Percentiles rank a stretch among this genome's conserved stretches.
Evolutionary conservation across 805 yeast genomes (phyloP).

Genomic region (Ogataea trehaloabstinens): DNA sequence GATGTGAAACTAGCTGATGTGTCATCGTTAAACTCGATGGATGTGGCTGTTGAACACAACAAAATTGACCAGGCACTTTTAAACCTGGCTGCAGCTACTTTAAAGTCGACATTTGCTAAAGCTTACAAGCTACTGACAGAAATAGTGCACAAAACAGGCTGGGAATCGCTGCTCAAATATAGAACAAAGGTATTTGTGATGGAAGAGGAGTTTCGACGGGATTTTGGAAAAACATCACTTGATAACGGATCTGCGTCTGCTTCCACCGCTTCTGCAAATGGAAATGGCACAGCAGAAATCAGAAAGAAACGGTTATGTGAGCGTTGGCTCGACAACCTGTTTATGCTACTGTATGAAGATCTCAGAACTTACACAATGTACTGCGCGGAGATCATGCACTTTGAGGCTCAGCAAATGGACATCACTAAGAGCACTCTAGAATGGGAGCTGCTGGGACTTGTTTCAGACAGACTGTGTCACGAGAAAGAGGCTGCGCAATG

Average conservation of each 20-base stretch:
- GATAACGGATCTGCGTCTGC: conserved; percentile 12
- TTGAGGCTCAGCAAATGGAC: conserved; percentile 81
- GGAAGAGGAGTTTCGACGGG: conserved; percentile 57
- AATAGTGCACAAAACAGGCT: conserved; percentile 64
- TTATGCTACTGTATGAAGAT: conserved; percentile 70
- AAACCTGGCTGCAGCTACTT: conserved; percentile 66
- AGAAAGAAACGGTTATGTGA: conserved; percentile 67
- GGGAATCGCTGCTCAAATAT: conserved; percentile 62
- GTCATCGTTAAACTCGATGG: conserved; percentile 61
- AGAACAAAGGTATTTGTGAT: conserved; percentile 68
- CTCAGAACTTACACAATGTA: conserved; percentile 83
- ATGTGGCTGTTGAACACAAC: conserved; percentile 63
- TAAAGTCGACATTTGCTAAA: conserved; percentile 55
- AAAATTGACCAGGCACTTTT: conserved; percentile 59
- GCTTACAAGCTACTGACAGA: conserved; percentile 63
- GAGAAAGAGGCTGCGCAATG: conserved; percentile 85
- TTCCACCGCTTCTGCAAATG: conserved; percentile 4
- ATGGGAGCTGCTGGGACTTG: conserved; percentile 89
- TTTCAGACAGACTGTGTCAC: conserved; percentile 84
- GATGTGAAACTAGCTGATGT: conserved; percentile 74
- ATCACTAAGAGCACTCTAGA: conserved; percentile 78
- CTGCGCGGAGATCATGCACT: conserved; percentile 88
- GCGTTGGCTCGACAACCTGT: conserved; percentile 70
- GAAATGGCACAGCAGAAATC: conserved; percentile 37
- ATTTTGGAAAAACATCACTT: conserved; percentile 14